Percentiles rank a stretch among this genome's conserved stretches.
phyloP scores from a whole-genome alignment of 305 asterid genomes.

The Fraxinus angustifolia region DNA sequence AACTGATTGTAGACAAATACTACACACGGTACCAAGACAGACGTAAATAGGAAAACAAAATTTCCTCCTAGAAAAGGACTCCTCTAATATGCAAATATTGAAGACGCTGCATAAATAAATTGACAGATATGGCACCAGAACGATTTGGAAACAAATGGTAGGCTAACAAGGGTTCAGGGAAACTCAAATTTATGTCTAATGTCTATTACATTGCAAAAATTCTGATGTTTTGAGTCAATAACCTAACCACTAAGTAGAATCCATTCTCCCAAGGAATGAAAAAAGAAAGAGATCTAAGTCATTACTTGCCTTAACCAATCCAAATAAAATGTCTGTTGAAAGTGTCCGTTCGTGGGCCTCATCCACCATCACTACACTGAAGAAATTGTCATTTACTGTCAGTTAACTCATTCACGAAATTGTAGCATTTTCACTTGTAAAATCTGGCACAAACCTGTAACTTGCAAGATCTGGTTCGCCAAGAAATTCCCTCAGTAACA shows the following conservation, averaged over 20 bases:
- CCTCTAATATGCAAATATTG: background rate
- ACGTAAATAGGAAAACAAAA: background rate
- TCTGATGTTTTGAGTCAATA: background rate
- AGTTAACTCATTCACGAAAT: slow-evolving; percentile 15
- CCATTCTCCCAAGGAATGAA: background rate
- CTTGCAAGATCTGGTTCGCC: slow-evolving; percentile 88
- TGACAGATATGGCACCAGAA: background rate
- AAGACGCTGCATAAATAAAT: background rate
- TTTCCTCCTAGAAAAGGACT: background rate
- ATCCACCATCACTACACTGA: slow-evolving; percentile 86
- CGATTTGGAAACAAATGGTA: background rate
- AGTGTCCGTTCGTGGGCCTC: slow-evolving; percentile 96
- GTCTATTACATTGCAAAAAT: background rate
- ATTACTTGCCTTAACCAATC: slow-evolving; percentile 68
- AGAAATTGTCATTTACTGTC: slow-evolving; percentile 17
- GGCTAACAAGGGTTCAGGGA: background rate
- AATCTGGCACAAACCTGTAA: slow-evolving; percentile 44
- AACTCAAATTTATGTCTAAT: background rate
- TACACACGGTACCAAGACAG: background rate
- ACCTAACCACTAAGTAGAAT: background rate
- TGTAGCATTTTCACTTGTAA: slow-evolving; percentile 2
- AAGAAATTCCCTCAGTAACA: slow-evolving; percentile 80
- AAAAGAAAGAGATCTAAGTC: background rate
- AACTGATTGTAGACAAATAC: background rate
- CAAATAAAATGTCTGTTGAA: slow-evolving; percentile 89